A percentile compares a stretch with the other conserved stretches of the same genome.
phyloP scores from a whole-genome alignment of 2,329 filamentous ascomycete species.

The Penicillium janthinellum region DNA sequence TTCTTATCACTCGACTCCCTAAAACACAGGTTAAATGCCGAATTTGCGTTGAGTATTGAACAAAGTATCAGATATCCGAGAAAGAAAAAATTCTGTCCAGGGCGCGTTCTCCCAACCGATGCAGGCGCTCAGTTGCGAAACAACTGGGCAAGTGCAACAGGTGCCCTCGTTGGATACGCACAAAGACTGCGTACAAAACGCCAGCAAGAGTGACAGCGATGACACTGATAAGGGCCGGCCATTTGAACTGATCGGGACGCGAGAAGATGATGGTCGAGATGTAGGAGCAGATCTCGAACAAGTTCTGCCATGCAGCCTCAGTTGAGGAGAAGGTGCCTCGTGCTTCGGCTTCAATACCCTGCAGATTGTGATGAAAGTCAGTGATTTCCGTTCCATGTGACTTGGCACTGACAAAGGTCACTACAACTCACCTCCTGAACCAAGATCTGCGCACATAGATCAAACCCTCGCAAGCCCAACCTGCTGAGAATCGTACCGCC shows the following conservation, averaged over 20 bases:
- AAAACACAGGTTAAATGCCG: too few relatives aligned
- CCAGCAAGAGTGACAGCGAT: conserved; percentile 46
- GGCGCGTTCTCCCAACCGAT: not conserved
- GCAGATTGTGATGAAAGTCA: not conserved
- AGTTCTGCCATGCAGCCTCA: conserved; percentile 66
- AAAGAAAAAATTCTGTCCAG: not conserved
- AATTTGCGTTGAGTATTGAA: not conserved
- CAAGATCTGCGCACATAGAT: conserved; percentile 58
- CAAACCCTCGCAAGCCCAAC: conserved; percentile 59
- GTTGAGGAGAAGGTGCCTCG: conserved; percentile 66
- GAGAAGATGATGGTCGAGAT: conserved; percentile 63
- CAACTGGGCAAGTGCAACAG: conserved; percentile 7
- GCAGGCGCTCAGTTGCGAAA: not conserved
- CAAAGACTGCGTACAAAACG: conserved; percentile 9
- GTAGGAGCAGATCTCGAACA: conserved; percentile 67
- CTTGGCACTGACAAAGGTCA: not conserved
- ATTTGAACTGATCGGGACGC: conserved; percentile 61
- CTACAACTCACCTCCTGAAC: conserved; percentile 54
- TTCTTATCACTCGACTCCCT: too few relatives aligned
- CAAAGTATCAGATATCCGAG: not conserved
- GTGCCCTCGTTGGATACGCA: conserved; percentile 8
- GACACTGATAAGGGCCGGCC: conserved; percentile 58
- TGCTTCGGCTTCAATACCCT: conserved; percentile 55
- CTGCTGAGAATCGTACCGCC: conserved; percentile 54
- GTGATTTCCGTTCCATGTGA: not conserved